Conservation (phyloP, 2,329 filamentous ascomycete genomes). For the Penicillium sumatraense region DNA sequence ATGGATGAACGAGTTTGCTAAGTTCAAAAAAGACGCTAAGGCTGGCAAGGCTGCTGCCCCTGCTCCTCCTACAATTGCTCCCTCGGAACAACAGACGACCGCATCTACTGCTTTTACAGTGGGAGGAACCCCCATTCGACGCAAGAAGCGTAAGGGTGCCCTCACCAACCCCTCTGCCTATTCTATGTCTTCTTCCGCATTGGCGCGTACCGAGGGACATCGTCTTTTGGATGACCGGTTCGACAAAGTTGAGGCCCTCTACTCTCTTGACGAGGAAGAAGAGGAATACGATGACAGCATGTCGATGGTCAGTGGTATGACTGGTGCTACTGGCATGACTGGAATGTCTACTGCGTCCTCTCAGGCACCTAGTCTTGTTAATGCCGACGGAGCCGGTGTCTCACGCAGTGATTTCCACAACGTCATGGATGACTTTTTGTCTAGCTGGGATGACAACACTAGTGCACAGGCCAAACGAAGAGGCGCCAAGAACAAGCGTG, state of each 20-base stretch:
- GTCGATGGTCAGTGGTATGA: slow-evolving; percentile 54
- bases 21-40: slow-evolving; percentile 82
- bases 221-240: slow-evolving; percentile 86
- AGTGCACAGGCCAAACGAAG: slow-evolving; percentile 48
- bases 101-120: slow-evolving; percentile 58
- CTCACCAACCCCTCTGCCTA: slow-evolving; percentile 85
- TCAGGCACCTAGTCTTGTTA: slow-evolving; percentile 62
- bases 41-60: slow-evolving; percentile 41
- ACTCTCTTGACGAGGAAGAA: slow-evolving; percentile 64
- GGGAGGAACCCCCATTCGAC: slow-evolving; percentile 67
- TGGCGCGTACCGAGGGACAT: slow-evolving; percentile 85
- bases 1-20: slow-evolving; percentile 91
- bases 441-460: slow-evolving; percentile 56
- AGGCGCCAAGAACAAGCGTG: slow-evolving; percentile 58
- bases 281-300: slow-evolving; percentile 55
- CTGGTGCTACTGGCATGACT: slow-evolving; percentile 63
- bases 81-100: slow-evolving; percentile 47
- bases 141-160: slow-evolving; percentile 95
- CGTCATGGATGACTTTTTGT: slow-evolving; percentile 93
- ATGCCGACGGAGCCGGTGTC: slow-evolving; percentile 47
- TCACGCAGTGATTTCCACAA: slow-evolving; percentile 80
- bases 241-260: slow-evolving; percentile 85
- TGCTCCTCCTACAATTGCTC: slow-evolving; percentile 41
- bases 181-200: slow-evolving; percentile 87
- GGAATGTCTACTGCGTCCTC: slow-evolving; percentile 57